Evolutionary conservation across 2,329 filamentous ascomycete species (phyloP), one percentile per base, ranked within the genome.

Genomic region (Trichoderma arundinaceum): DNA sequence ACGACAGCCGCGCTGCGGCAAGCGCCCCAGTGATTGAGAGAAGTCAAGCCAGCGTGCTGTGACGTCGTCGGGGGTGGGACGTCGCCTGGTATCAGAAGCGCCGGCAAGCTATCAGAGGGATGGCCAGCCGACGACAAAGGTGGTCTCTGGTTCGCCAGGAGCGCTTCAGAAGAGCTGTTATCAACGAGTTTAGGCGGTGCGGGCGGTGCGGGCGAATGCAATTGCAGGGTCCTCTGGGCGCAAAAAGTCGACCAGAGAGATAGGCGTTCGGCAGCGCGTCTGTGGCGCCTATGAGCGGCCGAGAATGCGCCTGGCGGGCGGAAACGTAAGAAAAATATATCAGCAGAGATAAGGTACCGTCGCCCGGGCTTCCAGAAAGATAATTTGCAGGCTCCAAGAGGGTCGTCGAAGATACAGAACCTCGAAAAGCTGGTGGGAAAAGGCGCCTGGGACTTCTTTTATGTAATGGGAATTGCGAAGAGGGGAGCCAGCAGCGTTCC

Each of bases 381-480:
- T 54, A 56, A 65, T 51, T 65, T 54, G 66, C 61, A 67, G 62
- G 66, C 62, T 65, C 62, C 33, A 19, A 48, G 41, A 58, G 65
- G 59, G 66, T 58, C 60, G 60, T 63, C 58, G 48, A 66, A 73
- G 71, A 75, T 76, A 75, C 68, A 71, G 63, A 64, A 69, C 54
- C 64, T 68, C 60, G 65, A 67, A 68, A 69, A 69, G 70, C 68
- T 68, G 65, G 66, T 61, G 61, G 62, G 66, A 72, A 70, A 71
- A 70, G 74, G 74, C 69, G 73, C 69, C 72, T 68, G 67, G 68
- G 71, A 72, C 73, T 66, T 74, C 70, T 77, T 78, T 78, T 77
- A 78, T 77, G 76, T 77, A 77, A 77, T 77, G 74, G 74, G 71
- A 77, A 76, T 74, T 75, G 65, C 65, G 72, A 71, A 72, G 72